Conservation (phyloP, 1,284 basidiomycete species). For the Amylostereum areolatum region DNA sequence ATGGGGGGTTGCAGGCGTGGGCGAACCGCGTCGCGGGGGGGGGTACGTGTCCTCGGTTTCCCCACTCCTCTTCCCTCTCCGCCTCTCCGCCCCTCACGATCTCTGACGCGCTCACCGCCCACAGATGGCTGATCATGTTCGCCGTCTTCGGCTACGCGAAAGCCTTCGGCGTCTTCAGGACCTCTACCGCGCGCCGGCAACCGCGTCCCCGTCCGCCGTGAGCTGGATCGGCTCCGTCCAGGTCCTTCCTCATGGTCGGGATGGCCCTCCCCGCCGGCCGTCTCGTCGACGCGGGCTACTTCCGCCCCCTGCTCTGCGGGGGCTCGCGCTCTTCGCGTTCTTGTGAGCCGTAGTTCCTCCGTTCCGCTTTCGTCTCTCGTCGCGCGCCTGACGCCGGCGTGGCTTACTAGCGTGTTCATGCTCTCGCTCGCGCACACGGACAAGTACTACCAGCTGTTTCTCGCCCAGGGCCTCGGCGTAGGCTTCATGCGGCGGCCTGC, state of each 20-base stretch:
- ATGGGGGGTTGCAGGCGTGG: not conserved
- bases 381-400: not conserved
- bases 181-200: constrained; percentile 11
- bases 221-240: constrained; percentile 20
- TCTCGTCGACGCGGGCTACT: constrained; percentile 16
- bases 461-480: constrained; percentile 31
- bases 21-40: not conserved
- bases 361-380: not conserved
- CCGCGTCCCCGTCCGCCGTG: constrained; percentile 13
- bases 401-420: constrained; percentile 13
- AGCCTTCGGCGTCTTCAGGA: constrained; percentile 20
- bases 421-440: constrained; percentile 13
- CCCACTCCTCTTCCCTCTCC: too few relatives aligned
- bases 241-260: constrained; percentile 13
- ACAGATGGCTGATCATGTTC: constrained; percentile 13
- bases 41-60: not conserved
- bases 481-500: constrained; percentile 37
- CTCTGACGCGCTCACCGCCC: too few relatives aligned
- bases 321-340: constrained; percentile 14
- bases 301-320: constrained; percentile 7
- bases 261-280: constrained; percentile 14
- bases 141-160: constrained; percentile 16
- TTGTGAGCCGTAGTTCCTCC: not conserved
- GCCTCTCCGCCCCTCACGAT: too few relatives aligned
- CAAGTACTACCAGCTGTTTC: constrained; percentile 14